Base-by-base conservation (phyloP, 352 stramenopile species). In the Globisporangium splendens region DNA sequence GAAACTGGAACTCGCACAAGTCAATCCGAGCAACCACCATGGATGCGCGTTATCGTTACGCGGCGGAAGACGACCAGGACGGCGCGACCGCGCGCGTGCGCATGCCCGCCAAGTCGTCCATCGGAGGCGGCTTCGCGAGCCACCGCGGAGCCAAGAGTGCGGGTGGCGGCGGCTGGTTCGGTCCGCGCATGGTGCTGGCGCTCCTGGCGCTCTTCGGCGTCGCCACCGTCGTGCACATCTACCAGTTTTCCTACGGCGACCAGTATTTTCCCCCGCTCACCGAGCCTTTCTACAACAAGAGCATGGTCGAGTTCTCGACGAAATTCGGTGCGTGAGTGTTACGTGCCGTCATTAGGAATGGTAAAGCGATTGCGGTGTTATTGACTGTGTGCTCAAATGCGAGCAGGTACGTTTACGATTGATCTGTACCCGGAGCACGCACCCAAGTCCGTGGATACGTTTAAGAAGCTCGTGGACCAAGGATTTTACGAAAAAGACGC, bases 381-480 rank as follows among this genome's bases (percentile, higher is more conserved):
- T n/a, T n/a, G n/a, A n/a, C n/a, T n/a, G n/a, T n/a, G n/a, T n/a
- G n/a, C n/a, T n/a, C n/a, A n/a, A n/a, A n/a, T 59, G 8, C 39
- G 14, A 50, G 12, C 56, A 84, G 77, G 77, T 21, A 70, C 68
- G 14, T 93, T 95, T 68, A 90, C 77, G 12, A 52, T 95, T 20
- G 85, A 95, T 21, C 53, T 95, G 65, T 95, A 79, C 59, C 79
- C 83, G 12, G 73, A 93, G 31, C 81, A 93, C 54, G 85, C 85
- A 35, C 85, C 85, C 7, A 70, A 80, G 70, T 89, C 83, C 1
- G 83, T 92, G 11, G 81, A 72, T 21, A 79, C 81, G 38, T 91
- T 95, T 57, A 65, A 70, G 60, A 78, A 82, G 61, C 73, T 95
- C 33, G 70, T 95, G 21, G 57, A 80, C 41, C 54, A 55, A 33